Conservation (phyloP, 768 basidiomycete genomes). For the Lactarius hatsudake region DNA sequence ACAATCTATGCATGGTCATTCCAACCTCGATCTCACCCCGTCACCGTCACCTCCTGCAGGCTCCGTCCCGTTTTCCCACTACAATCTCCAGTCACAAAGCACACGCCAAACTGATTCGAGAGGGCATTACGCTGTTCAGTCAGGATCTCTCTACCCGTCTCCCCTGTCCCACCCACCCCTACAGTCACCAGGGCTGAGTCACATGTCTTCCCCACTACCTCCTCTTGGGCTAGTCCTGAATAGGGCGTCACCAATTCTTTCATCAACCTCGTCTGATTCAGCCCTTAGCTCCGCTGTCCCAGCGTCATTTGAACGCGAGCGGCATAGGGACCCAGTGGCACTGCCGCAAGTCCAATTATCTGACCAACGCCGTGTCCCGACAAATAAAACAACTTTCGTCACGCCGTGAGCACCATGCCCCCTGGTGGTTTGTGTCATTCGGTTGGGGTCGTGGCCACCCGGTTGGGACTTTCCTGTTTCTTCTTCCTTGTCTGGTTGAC, state of each 20-base stretch:
- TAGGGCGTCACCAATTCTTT: slow-evolving; percentile 26
- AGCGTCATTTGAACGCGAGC: slow-evolving; percentile 26
- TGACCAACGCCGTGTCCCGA: slow-evolving; percentile 21
- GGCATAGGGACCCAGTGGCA: slow-evolving; percentile 21
- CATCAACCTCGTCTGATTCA: slow-evolving; percentile 26
- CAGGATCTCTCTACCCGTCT: slow-evolving; percentile 41
- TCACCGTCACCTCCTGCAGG: slow-evolving; percentile 66
- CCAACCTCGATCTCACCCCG: slow-evolving; percentile 47
- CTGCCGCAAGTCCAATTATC: slow-evolving; percentile 17
- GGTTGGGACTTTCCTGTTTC: not conserved
- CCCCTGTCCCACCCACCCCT: slow-evolving; percentile 46
- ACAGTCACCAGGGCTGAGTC: slow-evolving; percentile 22
- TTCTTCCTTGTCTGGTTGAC: not conserved
- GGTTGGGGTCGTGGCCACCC: not conserved
- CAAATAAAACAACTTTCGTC: slow-evolving; percentile 26
- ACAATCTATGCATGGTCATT: slow-evolving; percentile 37
- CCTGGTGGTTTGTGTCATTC: not conserved
- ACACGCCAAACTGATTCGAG: slow-evolving; percentile 33
- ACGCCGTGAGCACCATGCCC: slow-evolving; percentile 20
- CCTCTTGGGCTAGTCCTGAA: slow-evolving; percentile 22
- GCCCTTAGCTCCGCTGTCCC: slow-evolving; percentile 25
- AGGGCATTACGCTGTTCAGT: slow-evolving; percentile 28
- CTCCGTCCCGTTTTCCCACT: slow-evolving; percentile 57
- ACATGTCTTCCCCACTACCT: slow-evolving; percentile 16
- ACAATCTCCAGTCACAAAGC: slow-evolving; percentile 38